Evolutionary conservation across 805 yeast genomes (phyloP).

Genomic region (Candida nonsorbophila): DNA sequence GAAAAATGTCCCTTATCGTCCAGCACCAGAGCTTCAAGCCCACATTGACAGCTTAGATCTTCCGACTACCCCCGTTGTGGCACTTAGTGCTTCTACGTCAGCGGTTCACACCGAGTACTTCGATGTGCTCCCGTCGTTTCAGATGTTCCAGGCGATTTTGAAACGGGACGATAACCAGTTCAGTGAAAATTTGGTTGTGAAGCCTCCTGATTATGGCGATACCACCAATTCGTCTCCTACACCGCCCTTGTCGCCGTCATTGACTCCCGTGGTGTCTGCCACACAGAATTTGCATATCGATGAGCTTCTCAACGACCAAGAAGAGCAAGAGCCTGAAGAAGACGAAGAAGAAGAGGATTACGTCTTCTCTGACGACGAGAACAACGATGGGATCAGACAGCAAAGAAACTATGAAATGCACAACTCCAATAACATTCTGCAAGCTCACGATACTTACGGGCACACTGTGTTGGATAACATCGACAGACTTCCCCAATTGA

Average conservation of each 20-base stretch:
- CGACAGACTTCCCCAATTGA: constrained; percentile 41
- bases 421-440: constrained; percentile 5
- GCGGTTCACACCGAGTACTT: constrained; percentile 34
- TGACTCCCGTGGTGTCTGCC: background rate
- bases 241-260: constrained; percentile 17
- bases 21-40: constrained; percentile 28
- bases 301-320: background rate
- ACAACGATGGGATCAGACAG: constrained; percentile 6
- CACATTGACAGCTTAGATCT: constrained; percentile 23
- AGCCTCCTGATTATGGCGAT: constrained; percentile 36
- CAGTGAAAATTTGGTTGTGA: constrained; percentile 23
- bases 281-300: no score
- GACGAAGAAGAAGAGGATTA: constrained; percentile 13
- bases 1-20: constrained; percentile 27
- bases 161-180: constrained; percentile 37
- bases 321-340: constrained; percentile 2
- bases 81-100: constrained; percentile 18
- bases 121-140: constrained; percentile 65
- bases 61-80: constrained; percentile 7
- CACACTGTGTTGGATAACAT: constrained; percentile 47
- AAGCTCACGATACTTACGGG: constrained; percentile 24
- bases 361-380: constrained; percentile 11
- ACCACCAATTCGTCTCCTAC: constrained; percentile 20
- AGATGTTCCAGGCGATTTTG: constrained; percentile 55
- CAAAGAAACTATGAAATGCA: constrained; percentile 1